Conservation (phyloP, 192 early-diverging fungal genomes). For the Pilobolus umbonatus region DNA sequence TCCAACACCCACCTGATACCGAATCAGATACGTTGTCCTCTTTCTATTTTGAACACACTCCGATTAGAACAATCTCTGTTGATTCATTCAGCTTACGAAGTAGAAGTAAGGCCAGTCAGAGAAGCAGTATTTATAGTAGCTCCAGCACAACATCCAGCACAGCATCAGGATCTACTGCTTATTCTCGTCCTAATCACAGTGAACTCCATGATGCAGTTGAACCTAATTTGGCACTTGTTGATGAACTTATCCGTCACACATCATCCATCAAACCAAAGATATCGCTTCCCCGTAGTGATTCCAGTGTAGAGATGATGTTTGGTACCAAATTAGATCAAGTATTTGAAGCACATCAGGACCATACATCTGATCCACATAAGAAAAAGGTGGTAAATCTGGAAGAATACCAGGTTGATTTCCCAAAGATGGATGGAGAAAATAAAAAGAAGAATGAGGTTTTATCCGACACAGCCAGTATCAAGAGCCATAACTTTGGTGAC, state of each 20-base stretch:
- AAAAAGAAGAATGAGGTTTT: slow-evolving; percentile 16
- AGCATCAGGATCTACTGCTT: neutral
- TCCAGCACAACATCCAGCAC: neutral
- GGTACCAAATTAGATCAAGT: neutral
- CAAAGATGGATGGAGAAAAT: slow-evolving; percentile 29
- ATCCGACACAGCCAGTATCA: slow-evolving; percentile 37
- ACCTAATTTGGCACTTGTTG: slow-evolving; percentile 7
- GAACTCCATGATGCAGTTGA: slow-evolving; percentile 17
- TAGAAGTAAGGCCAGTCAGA: neutral
- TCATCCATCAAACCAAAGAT: neutral
- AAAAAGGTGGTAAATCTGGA: slow-evolving; percentile 2
- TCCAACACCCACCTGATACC: slow-evolving; percentile 29
- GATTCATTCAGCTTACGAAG: slow-evolving; percentile 7
- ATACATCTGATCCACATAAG: neutral
- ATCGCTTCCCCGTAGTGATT: neutral
- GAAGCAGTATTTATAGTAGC: neutral
- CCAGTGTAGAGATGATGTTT: slow-evolving; percentile 8
- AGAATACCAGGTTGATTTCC: slow-evolving; percentile 25
- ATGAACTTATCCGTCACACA: neutral
- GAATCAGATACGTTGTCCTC: slow-evolving; percentile 7
- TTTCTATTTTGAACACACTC: slow-evolving; percentile 19
- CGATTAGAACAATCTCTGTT: neutral
- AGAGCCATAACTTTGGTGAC: slow-evolving; percentile 41
- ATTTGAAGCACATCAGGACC: neutral
- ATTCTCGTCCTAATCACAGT: neutral